phyloP scores from a whole-genome alignment of 1,284 basidiomycete species.

The Athelia sp. region DNA sequence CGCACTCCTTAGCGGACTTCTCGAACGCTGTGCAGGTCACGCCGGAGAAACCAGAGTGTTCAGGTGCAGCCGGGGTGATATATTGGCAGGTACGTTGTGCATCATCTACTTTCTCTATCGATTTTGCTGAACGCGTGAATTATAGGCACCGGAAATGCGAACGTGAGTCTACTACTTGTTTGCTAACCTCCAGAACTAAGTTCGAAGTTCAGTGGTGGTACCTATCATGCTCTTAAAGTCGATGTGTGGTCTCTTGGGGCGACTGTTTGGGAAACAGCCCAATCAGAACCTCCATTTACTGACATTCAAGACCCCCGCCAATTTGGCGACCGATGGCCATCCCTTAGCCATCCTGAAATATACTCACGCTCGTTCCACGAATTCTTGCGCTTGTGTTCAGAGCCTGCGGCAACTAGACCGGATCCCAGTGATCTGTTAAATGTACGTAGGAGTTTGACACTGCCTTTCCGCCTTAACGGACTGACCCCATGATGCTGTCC shows the following conservation, averaged over 20 bases:
- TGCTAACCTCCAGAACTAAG: constrained; percentile 1
- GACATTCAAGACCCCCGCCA: constrained; percentile 42
- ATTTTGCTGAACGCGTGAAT: constrained; percentile 1
- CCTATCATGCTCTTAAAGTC: constrained; percentile 69
- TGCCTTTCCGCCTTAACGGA: neutral
- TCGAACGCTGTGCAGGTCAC: constrained; percentile 62
- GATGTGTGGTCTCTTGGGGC: constrained; percentile 80
- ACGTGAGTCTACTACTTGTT: constrained; percentile 33
- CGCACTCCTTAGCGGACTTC: constrained; percentile 56
- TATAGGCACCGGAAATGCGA: constrained; percentile 59
- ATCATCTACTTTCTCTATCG: neutral
- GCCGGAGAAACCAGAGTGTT: constrained; percentile 38
- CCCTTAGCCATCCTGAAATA: constrained; percentile 49
- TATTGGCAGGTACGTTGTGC: constrained; percentile 64
- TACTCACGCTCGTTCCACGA: constrained; percentile 71
- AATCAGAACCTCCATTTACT: constrained; percentile 68
- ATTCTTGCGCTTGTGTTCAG: constrained; percentile 64
- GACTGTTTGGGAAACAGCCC: constrained; percentile 76
- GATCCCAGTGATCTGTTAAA: constrained; percentile 52
- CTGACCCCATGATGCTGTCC: constrained; percentile 2
- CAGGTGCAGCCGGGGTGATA: constrained; percentile 60
- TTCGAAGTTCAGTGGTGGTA: constrained; percentile 34
- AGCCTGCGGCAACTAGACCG: constrained; percentile 53
- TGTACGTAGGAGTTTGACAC: constrained; percentile 33
- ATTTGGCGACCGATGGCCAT: constrained; percentile 59